phyloP scores from a whole-genome alignment of 2,329 filamentous ascomycete genomes.

The Ambrosiella xylebori region DNA sequence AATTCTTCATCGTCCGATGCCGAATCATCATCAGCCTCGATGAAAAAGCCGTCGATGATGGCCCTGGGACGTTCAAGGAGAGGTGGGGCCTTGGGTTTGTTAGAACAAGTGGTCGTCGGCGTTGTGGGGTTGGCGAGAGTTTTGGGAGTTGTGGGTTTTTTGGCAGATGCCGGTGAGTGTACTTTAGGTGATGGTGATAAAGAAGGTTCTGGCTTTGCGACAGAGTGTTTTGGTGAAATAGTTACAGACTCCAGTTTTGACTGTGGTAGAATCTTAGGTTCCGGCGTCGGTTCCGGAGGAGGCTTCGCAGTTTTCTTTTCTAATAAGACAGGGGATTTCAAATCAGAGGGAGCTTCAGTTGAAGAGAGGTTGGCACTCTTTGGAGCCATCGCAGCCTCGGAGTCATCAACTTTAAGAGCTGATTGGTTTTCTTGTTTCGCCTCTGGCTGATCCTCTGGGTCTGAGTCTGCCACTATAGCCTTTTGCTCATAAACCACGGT shows the following conservation, averaged over 20 bases:
- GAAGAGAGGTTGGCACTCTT: neutral
- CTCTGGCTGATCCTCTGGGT: neutral
- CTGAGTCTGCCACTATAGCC: neutral
- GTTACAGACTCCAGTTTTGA: too few species aligned
- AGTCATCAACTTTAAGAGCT: neutral
- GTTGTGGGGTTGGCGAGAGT: neutral
- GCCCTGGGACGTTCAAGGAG: neutral
- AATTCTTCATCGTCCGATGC: neutral
- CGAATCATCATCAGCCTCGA: conserved; percentile 4
- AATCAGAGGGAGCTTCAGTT: neutral
- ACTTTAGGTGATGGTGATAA: neutral
- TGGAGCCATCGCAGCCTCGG: neutral
- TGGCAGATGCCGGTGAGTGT: neutral
- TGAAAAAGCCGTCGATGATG: neutral
- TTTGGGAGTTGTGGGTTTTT: neutral
- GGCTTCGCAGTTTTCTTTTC: too few species aligned
- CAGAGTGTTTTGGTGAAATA: too few species aligned
- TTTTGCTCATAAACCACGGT: neutral
- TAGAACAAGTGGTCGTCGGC: neutral
- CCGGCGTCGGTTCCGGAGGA: neutral
- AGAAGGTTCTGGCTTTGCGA: too few species aligned
- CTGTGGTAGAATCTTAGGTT: neutral
- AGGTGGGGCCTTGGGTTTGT: neutral
- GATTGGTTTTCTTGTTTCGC: neutral
- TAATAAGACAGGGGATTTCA: too few species aligned